Base-by-base conservation (phyloP, 2,329 filamentous ascomycete genomes). In the Cladosporium sp. region DNA sequence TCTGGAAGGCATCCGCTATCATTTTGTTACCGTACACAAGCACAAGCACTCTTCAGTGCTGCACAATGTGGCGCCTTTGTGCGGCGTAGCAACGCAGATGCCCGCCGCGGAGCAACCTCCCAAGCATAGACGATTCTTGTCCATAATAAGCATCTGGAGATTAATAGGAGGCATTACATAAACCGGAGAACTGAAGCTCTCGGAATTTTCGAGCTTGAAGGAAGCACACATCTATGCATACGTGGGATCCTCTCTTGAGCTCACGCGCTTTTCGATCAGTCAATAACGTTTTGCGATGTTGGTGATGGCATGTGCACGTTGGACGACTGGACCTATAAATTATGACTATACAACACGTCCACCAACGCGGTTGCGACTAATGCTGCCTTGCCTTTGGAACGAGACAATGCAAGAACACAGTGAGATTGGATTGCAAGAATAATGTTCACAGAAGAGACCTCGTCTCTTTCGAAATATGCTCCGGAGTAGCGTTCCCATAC, bases 401-500 rank as follows among this genome's bases (percentile, higher is more conserved):
- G 3, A 21, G 7, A 8, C 3, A 46, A 11, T 21, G 10, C n/a
- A 21, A 21, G 39, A 21, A 46, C n/a, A 13, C 32, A 54, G 10
- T 32, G 51, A 30, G 4, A 54, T 54, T 18, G 3, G 32, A 18
- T 46, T 46, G 10, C 5, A 46, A 21, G 11, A 13, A 54, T 54
- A 54, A 21, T 34, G 39, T 30, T 58, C 56, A 58, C 56, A 58
- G 13, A 58, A 58, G 34, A 58, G 36, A 58, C 23, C 46, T 32
- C 6, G 4, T 58, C 21, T 21, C 32, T 28, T 39, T 58, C 56
- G 16, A 32, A 21, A 63, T 25, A 46, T 43, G 49, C 32, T 56
- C 60, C 46, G 26, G 60, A 63, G 60, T 63, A 46, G 60, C 60
- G 60, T 63, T 63, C 36, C 49, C 60, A 63, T 63, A 51, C 46